Base-by-base conservation (phyloP, 495 filamentous ascomycete species). In the Tuber umbilicatum region DNA sequence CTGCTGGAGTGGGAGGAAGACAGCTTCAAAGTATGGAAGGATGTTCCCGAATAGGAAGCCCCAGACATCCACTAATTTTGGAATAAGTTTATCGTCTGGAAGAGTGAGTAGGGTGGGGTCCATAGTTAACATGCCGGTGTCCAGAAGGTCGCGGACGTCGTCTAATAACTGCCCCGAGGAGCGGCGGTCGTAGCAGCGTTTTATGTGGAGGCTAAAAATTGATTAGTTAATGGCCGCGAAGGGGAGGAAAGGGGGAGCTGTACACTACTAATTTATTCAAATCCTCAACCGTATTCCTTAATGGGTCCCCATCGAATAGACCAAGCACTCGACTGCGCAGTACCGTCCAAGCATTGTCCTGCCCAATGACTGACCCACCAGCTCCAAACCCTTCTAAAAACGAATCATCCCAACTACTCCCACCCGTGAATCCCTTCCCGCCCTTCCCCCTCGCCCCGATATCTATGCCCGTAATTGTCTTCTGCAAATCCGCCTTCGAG, bases 301-400 rank as follows among this genome's bases (percentile, higher is more conserved):
- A 86, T 76, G 97, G 92, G 79, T 97, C 96, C 16, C 92, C 94
- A 78, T 97, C 92, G 80, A 99, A 99, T 21, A 97, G 90, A 69
- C 92, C 89, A 17, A 98, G 86, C n/a, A 98, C 82, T 75, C 93
- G 93, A 0, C 91, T 90, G 78, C 94, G 95, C n/a, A 99, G 84
- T 74, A 93, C 92, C 38, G 94, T 93, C 96, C 96, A 99, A 10
- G 94, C 94, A 82, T 97, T 94, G 78, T 99, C 95, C 1, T 91
- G 86, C 7, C 88, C 89, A 89, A 97, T 91, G 77, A 92, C 93
- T 6, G 55, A 60, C 3, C 55, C 82, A 5, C 77, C 74, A 35
- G 80, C 82, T 0, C 83, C 83, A 9, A 86, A 88, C 7, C 84
- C 84, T 42, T 88, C 78, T 76, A 86, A 86, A 55, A 85, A 85